phyloP scores from a whole-genome alignment of 331 rosid genomes.

The Erythrophleum ivorense region DNA sequence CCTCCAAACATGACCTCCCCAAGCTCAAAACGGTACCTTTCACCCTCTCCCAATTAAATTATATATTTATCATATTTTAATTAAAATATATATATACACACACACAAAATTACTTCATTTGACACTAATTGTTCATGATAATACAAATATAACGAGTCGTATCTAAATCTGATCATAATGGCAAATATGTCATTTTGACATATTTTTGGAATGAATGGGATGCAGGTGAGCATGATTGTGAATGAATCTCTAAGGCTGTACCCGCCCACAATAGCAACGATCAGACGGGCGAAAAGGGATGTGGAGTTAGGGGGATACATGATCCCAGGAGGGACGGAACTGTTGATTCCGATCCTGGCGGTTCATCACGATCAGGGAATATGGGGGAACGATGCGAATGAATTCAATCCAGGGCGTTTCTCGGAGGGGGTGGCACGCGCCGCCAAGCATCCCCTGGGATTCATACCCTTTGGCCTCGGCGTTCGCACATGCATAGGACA shows the following conservation, averaged over 20 bases:
- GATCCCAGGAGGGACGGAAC: constrained; percentile 86
- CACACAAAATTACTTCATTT: too few species aligned
- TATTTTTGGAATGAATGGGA: too few species aligned
- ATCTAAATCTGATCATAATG: too few species aligned
- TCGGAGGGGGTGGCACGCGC: constrained; percentile 72
- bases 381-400: constrained; percentile 90
- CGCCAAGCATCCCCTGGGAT: constrained; percentile 70
- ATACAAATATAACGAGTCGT: too few species aligned
- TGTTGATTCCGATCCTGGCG: constrained; percentile 83
- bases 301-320: constrained; percentile 72
- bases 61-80: too few species aligned
- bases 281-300: constrained; percentile 71
- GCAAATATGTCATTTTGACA: too few species aligned
- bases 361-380: constrained; percentile 76
- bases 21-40: constrained; percentile 85
- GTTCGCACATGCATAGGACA: constrained; percentile 89
- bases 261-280: constrained; percentile 85
- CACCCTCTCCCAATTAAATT: too few species aligned
- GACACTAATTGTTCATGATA: too few species aligned
- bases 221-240: constrained; percentile 83
- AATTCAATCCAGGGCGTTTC: constrained; percentile 89
- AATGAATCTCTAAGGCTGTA: constrained; percentile 82
- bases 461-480: constrained; percentile 86
- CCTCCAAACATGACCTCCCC: constrained; percentile 70
- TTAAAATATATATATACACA: too few species aligned